These are phyloP conservation scores for Puccinia triticina DNA, from an alignment of 1,284 basidiomycete genomes.

Conservation along the genomic window DNA sequence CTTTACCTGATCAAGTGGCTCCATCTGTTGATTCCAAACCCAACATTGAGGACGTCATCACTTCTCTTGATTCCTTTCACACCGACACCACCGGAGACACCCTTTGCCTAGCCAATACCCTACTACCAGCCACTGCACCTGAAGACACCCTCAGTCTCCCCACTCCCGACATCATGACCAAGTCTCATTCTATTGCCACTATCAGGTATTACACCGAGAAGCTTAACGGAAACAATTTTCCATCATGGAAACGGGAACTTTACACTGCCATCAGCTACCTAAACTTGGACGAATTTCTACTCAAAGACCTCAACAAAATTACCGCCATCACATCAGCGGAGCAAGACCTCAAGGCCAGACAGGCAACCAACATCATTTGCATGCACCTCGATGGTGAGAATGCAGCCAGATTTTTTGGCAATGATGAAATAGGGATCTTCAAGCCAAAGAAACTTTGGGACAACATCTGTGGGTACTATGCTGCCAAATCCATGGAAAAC, in stretches of 20 bases:
- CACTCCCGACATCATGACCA: neutral
- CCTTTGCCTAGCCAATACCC: neutral
- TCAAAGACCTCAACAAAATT: neutral
- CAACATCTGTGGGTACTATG: neutral
- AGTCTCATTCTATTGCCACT: neutral
- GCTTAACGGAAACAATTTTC: neutral
- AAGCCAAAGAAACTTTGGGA: constrained; percentile 5
- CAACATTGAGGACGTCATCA: neutral
- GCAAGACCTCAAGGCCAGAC: neutral
- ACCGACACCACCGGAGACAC: neutral
- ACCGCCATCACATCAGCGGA: neutral
- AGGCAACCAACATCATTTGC: constrained; percentile 4
- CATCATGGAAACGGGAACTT: neutral
- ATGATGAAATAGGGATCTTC: neutral
- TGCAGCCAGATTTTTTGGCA: neutral
- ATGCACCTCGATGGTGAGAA: neutral
- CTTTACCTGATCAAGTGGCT: neutral
- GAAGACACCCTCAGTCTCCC: no score
- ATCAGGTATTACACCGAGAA: neutral
- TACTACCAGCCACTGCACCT: no score
- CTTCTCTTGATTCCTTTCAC: neutral
- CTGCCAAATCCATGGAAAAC: neutral
- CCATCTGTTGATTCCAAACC: neutral
- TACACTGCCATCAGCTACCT: neutral
- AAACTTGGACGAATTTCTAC: neutral